phyloP scores from a whole-genome alignment of 257 asterid species.

The Nicotiana tomentosiformis region DNA sequence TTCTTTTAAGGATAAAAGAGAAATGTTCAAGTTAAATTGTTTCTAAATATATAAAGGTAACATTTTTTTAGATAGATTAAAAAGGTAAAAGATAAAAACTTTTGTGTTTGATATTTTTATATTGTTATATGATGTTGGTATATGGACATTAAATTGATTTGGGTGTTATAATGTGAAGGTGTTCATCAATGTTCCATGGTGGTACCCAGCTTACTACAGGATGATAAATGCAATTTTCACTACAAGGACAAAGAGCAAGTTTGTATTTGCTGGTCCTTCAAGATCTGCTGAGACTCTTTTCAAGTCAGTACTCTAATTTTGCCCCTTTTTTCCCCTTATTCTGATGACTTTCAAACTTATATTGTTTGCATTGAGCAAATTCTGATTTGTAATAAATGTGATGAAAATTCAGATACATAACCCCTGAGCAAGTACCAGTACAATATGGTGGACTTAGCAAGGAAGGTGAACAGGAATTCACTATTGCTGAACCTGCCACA shows the following conservation, averaged over 20 bases:
- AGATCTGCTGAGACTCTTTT: constrained; percentile 81
- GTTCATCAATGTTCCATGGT: constrained; percentile 97
- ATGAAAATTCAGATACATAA: constrained; percentile 57
- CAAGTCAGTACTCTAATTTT: constrained; percentile 41
- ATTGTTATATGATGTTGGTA: background rate
- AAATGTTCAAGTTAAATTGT: no score
- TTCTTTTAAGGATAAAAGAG: no score
- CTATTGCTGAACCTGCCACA: constrained; percentile 52
- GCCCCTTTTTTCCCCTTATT: background rate
- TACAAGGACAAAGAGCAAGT: constrained; percentile 96
- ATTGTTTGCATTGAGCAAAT: background rate
- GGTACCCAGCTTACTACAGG: constrained; percentile 88
- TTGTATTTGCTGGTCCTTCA: constrained; percentile 91
- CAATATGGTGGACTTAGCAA: constrained; percentile 91
- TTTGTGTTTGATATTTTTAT: background rate
- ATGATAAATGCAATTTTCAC: constrained; percentile 87
- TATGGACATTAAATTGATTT: background rate
- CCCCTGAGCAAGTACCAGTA: constrained; percentile 84
- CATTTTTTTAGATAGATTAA: no score
- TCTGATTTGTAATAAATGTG: background rate
- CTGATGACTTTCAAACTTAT: background rate
- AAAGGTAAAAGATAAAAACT: background rate
- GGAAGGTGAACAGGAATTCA: constrained; percentile 68
- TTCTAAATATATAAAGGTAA: no score
- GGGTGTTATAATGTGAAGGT: constrained; percentile 36